Evolutionary conservation across 495 filamentous ascomycete species (phyloP).

Genomic region (Talaromyces trachyspermus): DNA sequence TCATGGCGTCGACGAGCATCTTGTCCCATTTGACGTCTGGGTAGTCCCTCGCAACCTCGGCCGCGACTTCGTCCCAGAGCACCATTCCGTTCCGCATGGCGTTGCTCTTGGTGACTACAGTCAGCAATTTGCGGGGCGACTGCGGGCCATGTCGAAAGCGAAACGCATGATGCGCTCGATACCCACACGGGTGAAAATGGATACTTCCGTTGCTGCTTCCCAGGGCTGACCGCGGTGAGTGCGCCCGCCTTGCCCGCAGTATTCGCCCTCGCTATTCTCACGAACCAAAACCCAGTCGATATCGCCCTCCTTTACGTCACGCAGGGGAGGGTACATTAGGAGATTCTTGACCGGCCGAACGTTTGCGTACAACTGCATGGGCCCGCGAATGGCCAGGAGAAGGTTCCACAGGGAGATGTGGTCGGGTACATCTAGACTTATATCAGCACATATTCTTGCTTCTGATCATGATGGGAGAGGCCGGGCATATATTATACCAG

Average conservation of each 20-base stretch:
- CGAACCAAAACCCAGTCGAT: conserved; percentile 53
- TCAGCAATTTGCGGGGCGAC: conserved; percentile 42
- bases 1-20: conserved; percentile 57
- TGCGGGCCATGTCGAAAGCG: conserved; percentile 44
- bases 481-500: conserved; percentile 35
- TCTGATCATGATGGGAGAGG: not conserved
- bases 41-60: conserved; percentile 37
- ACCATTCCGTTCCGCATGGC: conserved; percentile 53
- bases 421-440: conserved; percentile 43
- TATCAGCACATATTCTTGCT: conserved; percentile 25
- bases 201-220: conserved; percentile 47
- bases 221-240: conserved; percentile 43
- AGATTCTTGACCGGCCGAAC: conserved; percentile 46
- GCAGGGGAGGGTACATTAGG: conserved; percentile 41
- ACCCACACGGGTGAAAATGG: conserved; percentile 47
- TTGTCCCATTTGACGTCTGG: conserved; percentile 48
- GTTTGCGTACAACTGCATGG: conserved; percentile 36
- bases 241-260: conserved; percentile 48
- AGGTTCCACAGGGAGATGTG: conserved; percentile 52
- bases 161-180: conserved; percentile 50
- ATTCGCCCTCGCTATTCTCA: conserved; percentile 53
- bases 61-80: conserved; percentile 48
- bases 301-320: conserved; percentile 30
- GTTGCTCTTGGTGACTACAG: conserved; percentile 55
- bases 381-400: conserved; percentile 45